A percentile compares a stretch with the other conserved stretches of the same genome.
These are phyloP conservation scores for Teunomyces cretensis DNA, from an alignment of 805 yeast genomes.

Conservation along the genomic window DNA sequence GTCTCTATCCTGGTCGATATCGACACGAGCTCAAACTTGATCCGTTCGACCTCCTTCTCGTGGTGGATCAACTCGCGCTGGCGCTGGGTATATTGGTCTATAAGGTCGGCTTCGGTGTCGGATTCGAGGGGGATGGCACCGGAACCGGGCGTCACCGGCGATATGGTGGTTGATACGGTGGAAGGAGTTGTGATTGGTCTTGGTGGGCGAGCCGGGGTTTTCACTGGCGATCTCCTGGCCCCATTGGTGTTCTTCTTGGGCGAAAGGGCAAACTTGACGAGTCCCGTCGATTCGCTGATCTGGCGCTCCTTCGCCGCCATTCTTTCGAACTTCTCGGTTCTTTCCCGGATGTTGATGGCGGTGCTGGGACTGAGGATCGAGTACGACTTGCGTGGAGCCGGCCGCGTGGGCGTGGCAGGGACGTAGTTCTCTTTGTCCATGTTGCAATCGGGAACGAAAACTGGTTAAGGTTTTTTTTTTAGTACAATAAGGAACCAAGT, in stretches of 20 bases:
- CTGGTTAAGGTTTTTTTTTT: too few species aligned
- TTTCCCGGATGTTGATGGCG: neutral
- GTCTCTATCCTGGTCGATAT: constrained; percentile 22
- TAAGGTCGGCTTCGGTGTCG: constrained; percentile 11
- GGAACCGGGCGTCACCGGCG: neutral
- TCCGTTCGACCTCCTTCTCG: constrained; percentile 36
- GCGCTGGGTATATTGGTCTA: constrained; percentile 43
- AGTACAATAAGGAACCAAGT: too few species aligned
- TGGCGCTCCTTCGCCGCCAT: constrained; percentile 14
- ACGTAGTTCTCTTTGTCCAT: constrained; percentile 1
- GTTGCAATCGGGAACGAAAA: too few species aligned
- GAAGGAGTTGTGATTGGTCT: neutral
- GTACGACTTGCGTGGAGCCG: neutral
- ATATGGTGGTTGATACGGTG: neutral
- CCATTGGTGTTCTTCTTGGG: neutral
- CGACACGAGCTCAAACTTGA: constrained; percentile 36
- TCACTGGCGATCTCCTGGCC: neutral
- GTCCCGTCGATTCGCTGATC: constrained; percentile 49
- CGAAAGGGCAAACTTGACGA: constrained; percentile 43
- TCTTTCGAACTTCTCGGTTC: neutral
- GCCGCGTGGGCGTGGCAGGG: neutral
- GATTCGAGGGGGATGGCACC: neutral
- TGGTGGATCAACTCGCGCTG: constrained; percentile 53
- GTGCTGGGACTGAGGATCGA: neutral
- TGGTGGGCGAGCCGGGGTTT: neutral